These are phyloP conservation scores for Carex arenaria DNA, from an alignment of 202 grass and related monocot genomes.

Conservation along the genomic window DNA sequence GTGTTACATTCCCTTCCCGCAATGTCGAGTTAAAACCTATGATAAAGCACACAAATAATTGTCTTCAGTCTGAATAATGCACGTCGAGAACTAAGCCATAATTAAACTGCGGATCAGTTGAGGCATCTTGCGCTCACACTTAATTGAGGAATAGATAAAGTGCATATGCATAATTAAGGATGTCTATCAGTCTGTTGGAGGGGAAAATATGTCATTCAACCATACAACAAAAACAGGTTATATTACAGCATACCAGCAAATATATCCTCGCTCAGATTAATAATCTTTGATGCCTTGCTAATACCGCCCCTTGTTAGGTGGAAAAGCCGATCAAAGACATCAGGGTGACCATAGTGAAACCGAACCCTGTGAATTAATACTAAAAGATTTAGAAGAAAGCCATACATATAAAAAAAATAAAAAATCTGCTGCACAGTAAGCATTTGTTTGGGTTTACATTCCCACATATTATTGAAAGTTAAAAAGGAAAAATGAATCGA, in stretches of 20 bases:
- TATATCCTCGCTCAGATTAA: conserved; percentile 99
- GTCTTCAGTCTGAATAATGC: conserved; percentile 1
- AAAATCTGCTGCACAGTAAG: conserved; percentile 1
- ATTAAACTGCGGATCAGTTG: background rate
- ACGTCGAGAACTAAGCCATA: background rate
- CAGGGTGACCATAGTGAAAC: conserved; percentile 97
- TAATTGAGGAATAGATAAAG: background rate
- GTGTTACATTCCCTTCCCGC: conserved; percentile 96
- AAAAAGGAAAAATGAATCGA: background rate
- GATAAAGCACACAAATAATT: conserved; percentile 23
- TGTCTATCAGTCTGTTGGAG: background rate
- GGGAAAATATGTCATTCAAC: background rate
- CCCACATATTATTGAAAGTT: background rate
- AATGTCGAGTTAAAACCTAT: conserved; percentile 96
- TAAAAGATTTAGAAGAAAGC: conserved; percentile 1
- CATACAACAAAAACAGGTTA: background rate
- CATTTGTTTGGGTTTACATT: background rate
- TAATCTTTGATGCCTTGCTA: conserved; percentile 97
- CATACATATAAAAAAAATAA: background rate
- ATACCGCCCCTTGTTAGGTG: conserved; percentile 90
- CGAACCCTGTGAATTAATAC: conserved; percentile 54
- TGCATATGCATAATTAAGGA: no score
- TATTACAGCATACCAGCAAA: conserved; percentile 63
- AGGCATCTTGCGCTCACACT: background rate
- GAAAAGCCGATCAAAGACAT: conserved; percentile 95